Conservation (phyloP, 2,329 filamentous ascomycete genomes). For the Rachicladosporium sp. region DNA sequence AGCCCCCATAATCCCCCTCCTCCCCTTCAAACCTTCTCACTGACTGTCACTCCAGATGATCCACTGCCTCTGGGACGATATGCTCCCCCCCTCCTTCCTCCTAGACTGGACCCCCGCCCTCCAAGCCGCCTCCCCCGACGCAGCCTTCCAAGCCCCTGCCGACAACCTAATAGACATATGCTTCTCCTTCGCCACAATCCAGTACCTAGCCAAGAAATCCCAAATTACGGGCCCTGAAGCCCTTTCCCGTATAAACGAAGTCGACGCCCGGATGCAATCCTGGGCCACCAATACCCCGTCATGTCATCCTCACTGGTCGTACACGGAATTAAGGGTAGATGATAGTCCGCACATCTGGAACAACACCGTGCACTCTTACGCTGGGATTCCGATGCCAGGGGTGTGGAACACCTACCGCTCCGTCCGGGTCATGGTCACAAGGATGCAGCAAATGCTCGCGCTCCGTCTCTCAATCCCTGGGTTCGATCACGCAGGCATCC, state of each 20-base stretch:
- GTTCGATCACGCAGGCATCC: constrained; percentile 12
- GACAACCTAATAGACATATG: constrained; percentile 13
- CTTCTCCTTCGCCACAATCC: constrained; percentile 14
- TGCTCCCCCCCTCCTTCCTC: constrained; percentile 15
- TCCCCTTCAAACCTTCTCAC: too few relatives aligned
- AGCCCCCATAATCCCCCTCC: background rate
- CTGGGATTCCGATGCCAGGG: constrained; percentile 7
- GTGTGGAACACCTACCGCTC: constrained; percentile 17
- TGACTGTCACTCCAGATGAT: constrained; percentile 5
- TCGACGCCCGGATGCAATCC: too few relatives aligned
- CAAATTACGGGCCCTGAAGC: too few relatives aligned
- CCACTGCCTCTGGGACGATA: constrained; percentile 18
- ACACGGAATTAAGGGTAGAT: constrained; percentile 14
- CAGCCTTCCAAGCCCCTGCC: constrained; percentile 9
- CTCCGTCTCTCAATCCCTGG: constrained; percentile 1
- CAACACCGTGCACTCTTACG: constrained; percentile 15
- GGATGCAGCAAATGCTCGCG: constrained; percentile 17
- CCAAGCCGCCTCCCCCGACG: constrained; percentile 4
- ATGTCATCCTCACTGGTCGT: constrained; percentile 11
- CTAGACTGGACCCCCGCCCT: constrained; percentile 16
- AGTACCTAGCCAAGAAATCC: background rate
- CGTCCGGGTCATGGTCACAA: constrained; percentile 19
- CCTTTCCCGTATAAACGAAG: too few relatives aligned
- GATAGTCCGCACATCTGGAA: constrained; percentile 20
- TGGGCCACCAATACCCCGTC: too few relatives aligned